Evolutionary conservation across 805 yeast genomes (phyloP), one percentile per base, ranked within the genome.

Genomic region (Tetrapisispora pingtungensis): DNA sequence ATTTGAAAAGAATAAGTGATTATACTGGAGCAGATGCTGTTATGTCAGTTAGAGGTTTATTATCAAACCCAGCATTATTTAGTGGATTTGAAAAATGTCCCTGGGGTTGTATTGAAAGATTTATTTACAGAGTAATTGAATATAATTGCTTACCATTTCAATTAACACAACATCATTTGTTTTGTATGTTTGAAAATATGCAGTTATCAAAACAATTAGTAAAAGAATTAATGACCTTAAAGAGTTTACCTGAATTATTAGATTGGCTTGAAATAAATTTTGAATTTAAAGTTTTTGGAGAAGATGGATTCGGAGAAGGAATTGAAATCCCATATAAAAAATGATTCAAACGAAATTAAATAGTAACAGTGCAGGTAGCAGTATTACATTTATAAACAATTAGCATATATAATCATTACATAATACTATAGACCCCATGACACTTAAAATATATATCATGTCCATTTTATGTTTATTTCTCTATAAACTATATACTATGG

Each of bases 1-100:
- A 87, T 58, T 81, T 84, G n/a, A 55, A 67, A 36, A 57, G 61
- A 17, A 89, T 90, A 24, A 76, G 77, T 0, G 66, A 73, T 12
- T 59, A 60, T 42, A 88, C 97, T 0, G 82, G 83, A 1, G 87
- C 78, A 34, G 93, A 86, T 59, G 98, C 97, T 7, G 84, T 93
- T 7, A 93, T 93, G 98, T 82, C 97, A 2, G 98, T 85, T 1
- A 68, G 98, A 49, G 98, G 98, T 0, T 69, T 86, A 3, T 66
- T 93, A 41, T 69, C 75, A 26, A 93, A 93, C 60, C 98, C 98
- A 0, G 95, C 89, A 0, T 56, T 93, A 51, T 93, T 93, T 65
- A 75, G 84, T 1, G 95, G 95, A 0, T 75, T 62, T 56, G 67
- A 68, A 0, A 69, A 66, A 42, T 81, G 96, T 2, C 96, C 97